Conservation (phyloP, 305 asterid genomes). For the Solanum chacoense region DNA sequence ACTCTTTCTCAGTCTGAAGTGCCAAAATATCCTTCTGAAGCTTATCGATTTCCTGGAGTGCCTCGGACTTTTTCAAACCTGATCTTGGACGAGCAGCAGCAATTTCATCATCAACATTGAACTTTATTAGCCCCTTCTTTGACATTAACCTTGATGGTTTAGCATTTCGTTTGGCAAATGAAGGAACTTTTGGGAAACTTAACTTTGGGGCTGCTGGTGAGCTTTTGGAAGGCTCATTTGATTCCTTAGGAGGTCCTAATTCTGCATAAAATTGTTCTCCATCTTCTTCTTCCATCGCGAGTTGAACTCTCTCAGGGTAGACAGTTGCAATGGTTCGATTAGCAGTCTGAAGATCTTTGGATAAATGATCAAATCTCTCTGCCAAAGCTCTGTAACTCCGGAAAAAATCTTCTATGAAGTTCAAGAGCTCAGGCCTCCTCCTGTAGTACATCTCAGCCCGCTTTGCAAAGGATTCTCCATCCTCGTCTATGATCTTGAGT, state of each 20-base stretch:
- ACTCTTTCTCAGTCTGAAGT: conserved; percentile 36
- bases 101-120: conserved; percentile 3
- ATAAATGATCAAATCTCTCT: conserved; percentile 39
- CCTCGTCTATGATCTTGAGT: conserved; percentile 35
- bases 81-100: conserved; percentile 10
- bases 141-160: conserved; percentile 33
- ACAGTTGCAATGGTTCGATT: conserved; percentile 36
- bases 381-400: conserved; percentile 41
- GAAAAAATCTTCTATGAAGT: conserved; percentile 38
- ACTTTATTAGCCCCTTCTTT: conserved; percentile 23
- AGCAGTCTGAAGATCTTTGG: conserved; percentile 39
- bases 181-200: conserved; percentile 10
- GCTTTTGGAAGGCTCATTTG: background rate
- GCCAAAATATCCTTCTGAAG: conserved; percentile 36
- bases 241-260: background rate
- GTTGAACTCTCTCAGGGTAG: conserved; percentile 32
- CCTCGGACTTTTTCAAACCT: conserved; percentile 28
- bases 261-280: background rate
- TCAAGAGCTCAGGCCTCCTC: conserved; percentile 36
- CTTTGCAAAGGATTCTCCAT: conserved; percentile 37
- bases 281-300: conserved; percentile 32
- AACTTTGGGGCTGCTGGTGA: conserved; percentile 27
- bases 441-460: conserved; percentile 47
- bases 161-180: background rate
- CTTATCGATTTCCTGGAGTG: conserved; percentile 25